Evolutionary conservation across 345 rosid species (phyloP).

Genomic region (Abelmoschus esculentus): DNA sequence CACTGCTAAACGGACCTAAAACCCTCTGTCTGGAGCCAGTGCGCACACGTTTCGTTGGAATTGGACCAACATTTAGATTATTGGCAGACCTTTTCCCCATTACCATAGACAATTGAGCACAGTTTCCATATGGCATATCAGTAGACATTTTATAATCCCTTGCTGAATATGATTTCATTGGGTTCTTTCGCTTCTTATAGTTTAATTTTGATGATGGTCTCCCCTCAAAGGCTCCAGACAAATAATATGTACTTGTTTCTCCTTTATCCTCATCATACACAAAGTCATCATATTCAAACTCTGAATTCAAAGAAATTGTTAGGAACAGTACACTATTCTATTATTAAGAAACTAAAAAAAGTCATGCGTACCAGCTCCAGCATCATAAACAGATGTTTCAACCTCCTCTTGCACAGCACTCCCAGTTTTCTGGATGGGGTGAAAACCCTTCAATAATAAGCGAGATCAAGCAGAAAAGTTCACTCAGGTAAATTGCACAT

Average conservation of each 20-base stretch:
- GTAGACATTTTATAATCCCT: conserved; percentile 24
- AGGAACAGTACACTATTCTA: conserved; percentile 8
- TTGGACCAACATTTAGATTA: conserved; percentile 51
- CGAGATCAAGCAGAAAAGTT: background rate
- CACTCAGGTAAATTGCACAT: background rate
- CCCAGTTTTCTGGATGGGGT: conserved; percentile 53
- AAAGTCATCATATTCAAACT: conserved; percentile 46
- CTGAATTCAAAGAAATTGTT: conserved; percentile 34
- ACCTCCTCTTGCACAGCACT: conserved; percentile 76
- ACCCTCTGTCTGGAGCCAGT: conserved; percentile 83
- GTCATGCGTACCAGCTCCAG: conserved; percentile 54
- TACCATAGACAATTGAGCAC: conserved; percentile 36
- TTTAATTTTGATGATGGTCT: conserved; percentile 43
- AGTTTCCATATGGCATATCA: conserved; percentile 47
- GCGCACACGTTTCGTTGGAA: conserved; percentile 88
- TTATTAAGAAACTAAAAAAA: conserved; percentile 3
- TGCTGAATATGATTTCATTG: conserved; percentile 32
- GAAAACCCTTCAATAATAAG: conserved; percentile 1
- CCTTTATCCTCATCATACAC: conserved; percentile 79
- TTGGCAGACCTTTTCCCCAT: conserved; percentile 62
- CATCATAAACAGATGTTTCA: conserved; percentile 66
- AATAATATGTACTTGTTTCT: conserved; percentile 68
- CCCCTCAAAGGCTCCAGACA: conserved; percentile 52
- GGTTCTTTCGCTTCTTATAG: conserved; percentile 48
- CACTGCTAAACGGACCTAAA: conserved; percentile 52